A percentile compares a stretch with the other conserved stretches of the same genome.
These are phyloP conservation scores for Chaetomium globosum DNA, from an alignment of 2,329 filamentous ascomycete genomes.

Conservation along the genomic window DNA sequence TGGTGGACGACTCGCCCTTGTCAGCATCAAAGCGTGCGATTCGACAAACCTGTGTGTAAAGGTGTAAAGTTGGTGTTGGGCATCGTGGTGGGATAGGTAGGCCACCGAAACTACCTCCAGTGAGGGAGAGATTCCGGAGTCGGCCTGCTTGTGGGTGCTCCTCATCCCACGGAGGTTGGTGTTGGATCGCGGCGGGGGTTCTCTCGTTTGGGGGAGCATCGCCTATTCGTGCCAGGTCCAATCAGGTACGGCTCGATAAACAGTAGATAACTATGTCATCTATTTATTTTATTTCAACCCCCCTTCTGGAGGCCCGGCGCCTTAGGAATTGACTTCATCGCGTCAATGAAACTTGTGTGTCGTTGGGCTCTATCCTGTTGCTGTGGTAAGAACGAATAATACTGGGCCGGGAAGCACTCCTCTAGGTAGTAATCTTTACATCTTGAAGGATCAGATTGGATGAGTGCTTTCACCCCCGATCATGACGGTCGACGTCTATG, in stretches of 20 bases:
- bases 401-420: no score
- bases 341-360: no score
- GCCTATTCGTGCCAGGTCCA: not conserved
- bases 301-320: no score
- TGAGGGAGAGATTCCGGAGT: not conserved
- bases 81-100: conserved; percentile 6
- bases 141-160: not conserved
- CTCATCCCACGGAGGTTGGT: not conserved
- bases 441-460: not conserved
- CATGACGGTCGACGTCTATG: not conserved
- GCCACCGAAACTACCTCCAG: not conserved
- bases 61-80: conserved; percentile 1
- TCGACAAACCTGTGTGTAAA: not conserved
- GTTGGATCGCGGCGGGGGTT: not conserved
- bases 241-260: not conserved
- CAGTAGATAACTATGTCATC: not conserved
- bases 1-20: not conserved
- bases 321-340: not conserved
- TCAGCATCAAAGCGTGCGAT: conserved; percentile 8
- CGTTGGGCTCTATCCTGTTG: not conserved
- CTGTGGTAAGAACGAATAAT: no score
- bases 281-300: no score
- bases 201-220: not conserved
- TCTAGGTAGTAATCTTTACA: not conserved
- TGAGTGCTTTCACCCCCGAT: not conserved